Base-by-base conservation (phyloP, 176 grass and related monocot genomes). In the Hordeum marinum region DNA sequence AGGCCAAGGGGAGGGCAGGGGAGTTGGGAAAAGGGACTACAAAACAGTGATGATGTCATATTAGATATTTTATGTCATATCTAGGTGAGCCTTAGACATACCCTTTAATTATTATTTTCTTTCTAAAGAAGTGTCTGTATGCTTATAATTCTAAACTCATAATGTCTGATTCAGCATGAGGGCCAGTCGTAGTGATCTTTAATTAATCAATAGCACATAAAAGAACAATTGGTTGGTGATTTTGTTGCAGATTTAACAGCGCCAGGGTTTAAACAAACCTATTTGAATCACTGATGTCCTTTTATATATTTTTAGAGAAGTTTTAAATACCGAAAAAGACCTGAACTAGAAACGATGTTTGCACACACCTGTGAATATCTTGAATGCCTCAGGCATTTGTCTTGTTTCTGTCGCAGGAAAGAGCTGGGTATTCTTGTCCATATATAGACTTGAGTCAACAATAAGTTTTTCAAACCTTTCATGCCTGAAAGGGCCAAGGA, bases 401-500 rank as follows among this genome's bases (percentile, higher is more conserved):
- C 95, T 88, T 83, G 75, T 81, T 86, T 45, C 76, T 57, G 76
- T 93, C 20, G 76, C 76, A 24, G 63, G 50, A 68, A 88, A 71
- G 13, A 12, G 39, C 81, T 80, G 55, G 15, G 78, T 70, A 66
- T 90, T 94, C 63, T 63, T 78, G n/a, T 84, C 63, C 75, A 77
- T 87, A 80, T 93, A 88, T 83, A 98, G 75, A 84, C 83, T 93
- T 9, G 76, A 83, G 55, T 98, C 95, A 29, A 93, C 79, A 76
- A 93, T 85, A 83, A 93, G 79, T 76, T 91, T 95, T 65, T 91
- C 85, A 73, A 97, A 97, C 50, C 95, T 91, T 36, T 70, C 90
- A 80, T 80, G 78, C 85, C 95, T 98, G 23, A 14, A 82, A 63
- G 10, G 37, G 17, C 11, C 11, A 83, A 45, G 39, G 1, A 41